Base-by-base conservation (phyloP, 306 rosid genomes). In the Dalbergia cultrata region DNA sequence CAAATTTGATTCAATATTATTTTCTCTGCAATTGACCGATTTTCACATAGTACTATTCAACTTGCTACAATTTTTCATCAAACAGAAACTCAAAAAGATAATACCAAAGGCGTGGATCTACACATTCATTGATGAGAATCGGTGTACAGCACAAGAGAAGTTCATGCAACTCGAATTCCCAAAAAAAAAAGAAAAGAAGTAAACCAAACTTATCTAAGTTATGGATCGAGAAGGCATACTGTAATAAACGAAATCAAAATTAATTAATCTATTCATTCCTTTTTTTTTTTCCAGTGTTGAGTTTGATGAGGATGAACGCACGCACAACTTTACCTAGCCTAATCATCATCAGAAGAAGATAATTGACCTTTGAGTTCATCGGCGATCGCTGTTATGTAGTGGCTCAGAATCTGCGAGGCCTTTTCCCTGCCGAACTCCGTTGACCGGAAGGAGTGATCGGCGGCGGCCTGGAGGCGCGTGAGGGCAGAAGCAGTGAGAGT, bases 311-410 rank as follows among this genome's bases (percentile, higher is more conserved):
- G 49, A 61, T 14, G 19, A 63, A 43, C 69, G 44, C 56, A 68
- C 74, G 54, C 70, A 47, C 66, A 58, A 47, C 64, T 59, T 77
- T 22, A 69, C 16, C 43, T 56, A 71, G 13, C 13, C 68, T 78
- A 76, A 62, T 6, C 61, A 35, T 3, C 33, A 67, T 39, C 45
- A 45, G n/a, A 67, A 58, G 49, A 67, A 71, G 77, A n/a, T 53
- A 62, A 71, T n/a, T 19, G 74, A 95, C 98, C 98, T 85, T 80
- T 75, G 53, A 95, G 87, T 80, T 85, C 85, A 83, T 93, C 91
- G 37, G 97, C 94, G 90, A 95, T 83, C 74, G 99, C 98, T 53
- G 86, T 13, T 85, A 93, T 57, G 86, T 87, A 95, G 78, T 83
- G 89, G 53, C 69, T 63, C 68, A 90, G 80, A 44, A 84, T 54